Evolutionary conservation across 345 rosid species (phyloP).

Genomic region (Abelmoschus esculentus): DNA sequence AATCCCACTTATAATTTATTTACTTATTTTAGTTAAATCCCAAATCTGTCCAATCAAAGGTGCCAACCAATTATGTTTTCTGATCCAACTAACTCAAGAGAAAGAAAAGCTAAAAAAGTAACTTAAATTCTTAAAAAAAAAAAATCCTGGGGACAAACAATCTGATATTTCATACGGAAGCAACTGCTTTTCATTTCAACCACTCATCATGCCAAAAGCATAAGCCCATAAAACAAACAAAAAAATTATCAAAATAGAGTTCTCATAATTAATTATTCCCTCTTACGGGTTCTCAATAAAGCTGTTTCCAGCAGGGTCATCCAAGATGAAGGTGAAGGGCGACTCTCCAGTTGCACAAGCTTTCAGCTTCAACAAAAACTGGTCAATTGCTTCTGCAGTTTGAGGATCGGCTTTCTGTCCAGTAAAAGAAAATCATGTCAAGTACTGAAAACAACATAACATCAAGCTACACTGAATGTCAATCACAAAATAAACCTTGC

Average conservation of each 20-base stretch:
- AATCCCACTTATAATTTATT: neutral
- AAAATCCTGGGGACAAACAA: neutral
- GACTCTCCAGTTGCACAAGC: conserved; percentile 65
- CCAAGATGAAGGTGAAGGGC: conserved; percentile 67
- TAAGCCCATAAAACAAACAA: neutral
- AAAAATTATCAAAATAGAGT: neutral
- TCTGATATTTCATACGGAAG: neutral
- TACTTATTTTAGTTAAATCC: neutral
- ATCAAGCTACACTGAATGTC: neutral
- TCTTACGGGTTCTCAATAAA: conserved; percentile 93
- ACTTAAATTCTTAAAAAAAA: neutral
- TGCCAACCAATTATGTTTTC: neutral
- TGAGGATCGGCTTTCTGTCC: conserved; percentile 76
- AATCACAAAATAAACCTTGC: conserved; percentile 44
- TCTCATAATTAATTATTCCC: neutral
- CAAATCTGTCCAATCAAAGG: neutral
- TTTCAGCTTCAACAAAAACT: conserved; percentile 65
- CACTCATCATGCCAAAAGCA: neutral
- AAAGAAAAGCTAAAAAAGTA: neutral
- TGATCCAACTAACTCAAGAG: neutral
- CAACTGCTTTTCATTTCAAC: conserved; percentile 3
- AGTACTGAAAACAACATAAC: neutral
- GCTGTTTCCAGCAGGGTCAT: conserved; percentile 95
- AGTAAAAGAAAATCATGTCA: conserved; percentile 12
- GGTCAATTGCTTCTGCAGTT: conserved; percentile 86